Conservation (phyloP, 371 early-diverging fungal genomes). For the Actinomucor elegans region DNA sequence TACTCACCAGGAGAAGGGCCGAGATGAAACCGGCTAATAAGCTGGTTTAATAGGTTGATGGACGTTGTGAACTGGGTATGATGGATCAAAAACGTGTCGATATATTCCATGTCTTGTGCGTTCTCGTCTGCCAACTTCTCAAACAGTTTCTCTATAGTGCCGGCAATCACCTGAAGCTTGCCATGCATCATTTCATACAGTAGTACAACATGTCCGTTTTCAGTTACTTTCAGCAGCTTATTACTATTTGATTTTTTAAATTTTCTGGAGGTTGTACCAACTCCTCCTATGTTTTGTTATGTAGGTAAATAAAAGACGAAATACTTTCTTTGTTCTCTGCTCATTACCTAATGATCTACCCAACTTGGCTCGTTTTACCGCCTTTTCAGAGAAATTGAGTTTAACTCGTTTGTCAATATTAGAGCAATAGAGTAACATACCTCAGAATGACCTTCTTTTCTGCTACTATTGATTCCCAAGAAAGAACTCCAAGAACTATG, state of each 20-base stretch:
- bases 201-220: constrained; percentile 44
- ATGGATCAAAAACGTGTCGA: constrained; percentile 57
- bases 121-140: constrained; percentile 61
- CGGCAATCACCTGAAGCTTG: constrained; percentile 58
- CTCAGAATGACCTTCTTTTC: background rate
- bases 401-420: background rate
- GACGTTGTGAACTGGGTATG: constrained; percentile 61
- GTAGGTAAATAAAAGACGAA: background rate
- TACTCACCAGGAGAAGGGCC: constrained; percentile 46
- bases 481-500: constrained; percentile 12
- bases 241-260: constrained; percentile 1
- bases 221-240: constrained; percentile 34
- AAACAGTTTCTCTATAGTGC: constrained; percentile 53
- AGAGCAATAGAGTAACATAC: too few relatives aligned
- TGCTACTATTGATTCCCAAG: constrained; percentile 3
- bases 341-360: constrained; percentile 18
- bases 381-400: too few relatives aligned
- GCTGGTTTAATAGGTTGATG: constrained; percentile 46
- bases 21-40: constrained; percentile 55
- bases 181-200: constrained; percentile 52
- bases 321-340: background rate
- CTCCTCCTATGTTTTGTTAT: background rate
- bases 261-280: constrained; percentile 1
- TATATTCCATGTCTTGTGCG: constrained; percentile 62
- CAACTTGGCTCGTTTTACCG: constrained; percentile 1